Conservation (phyloP, 164 flowering plant genomes). For the Chimonanthus praecox region DNA sequence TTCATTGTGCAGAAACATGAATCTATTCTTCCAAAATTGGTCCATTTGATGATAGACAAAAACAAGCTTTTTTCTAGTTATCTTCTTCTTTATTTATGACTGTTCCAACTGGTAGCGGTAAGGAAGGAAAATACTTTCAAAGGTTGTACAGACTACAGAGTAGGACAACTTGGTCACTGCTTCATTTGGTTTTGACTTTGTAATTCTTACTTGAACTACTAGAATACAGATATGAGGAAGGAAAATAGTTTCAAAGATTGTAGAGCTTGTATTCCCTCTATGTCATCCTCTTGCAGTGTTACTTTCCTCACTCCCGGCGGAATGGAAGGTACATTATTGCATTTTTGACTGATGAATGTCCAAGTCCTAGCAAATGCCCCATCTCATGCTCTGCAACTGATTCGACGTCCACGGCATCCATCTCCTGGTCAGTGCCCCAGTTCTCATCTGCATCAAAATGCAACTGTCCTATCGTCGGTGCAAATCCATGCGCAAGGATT, state of each 20-base stretch:
- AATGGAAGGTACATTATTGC: slow-evolving; percentile 73
- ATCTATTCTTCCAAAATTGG: too few relatives aligned
- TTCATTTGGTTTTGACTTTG: too few relatives aligned
- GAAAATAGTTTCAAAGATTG: slow-evolving; percentile 1
- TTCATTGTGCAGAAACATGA: too few relatives aligned
- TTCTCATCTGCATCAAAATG: slow-evolving; percentile 59
- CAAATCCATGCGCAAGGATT: slow-evolving; percentile 75
- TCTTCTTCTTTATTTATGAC: too few relatives aligned
- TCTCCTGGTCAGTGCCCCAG: slow-evolving; percentile 32
- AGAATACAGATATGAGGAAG: neutral
- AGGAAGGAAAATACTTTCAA: too few relatives aligned
- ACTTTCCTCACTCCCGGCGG: slow-evolving; percentile 43
- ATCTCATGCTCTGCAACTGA: slow-evolving; percentile 89
- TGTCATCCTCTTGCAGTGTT: slow-evolving; percentile 52
- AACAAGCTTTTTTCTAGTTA: too few relatives aligned
- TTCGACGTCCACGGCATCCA: slow-evolving; percentile 45
- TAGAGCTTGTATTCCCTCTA: slow-evolving; percentile 67
- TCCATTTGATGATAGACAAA: too few relatives aligned
- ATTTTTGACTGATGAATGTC: slow-evolving; percentile 56
- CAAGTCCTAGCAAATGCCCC: slow-evolving; percentile 80
- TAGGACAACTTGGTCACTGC: too few relatives aligned
- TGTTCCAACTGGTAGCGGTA: too few relatives aligned
- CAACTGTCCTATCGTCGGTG: slow-evolving; percentile 57
- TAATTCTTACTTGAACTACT: too few relatives aligned
- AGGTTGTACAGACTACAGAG: too few relatives aligned